Evolutionary conservation across 1,284 basidiomycete genomes (phyloP).

Genomic region (Ustilago xerochloae): DNA sequence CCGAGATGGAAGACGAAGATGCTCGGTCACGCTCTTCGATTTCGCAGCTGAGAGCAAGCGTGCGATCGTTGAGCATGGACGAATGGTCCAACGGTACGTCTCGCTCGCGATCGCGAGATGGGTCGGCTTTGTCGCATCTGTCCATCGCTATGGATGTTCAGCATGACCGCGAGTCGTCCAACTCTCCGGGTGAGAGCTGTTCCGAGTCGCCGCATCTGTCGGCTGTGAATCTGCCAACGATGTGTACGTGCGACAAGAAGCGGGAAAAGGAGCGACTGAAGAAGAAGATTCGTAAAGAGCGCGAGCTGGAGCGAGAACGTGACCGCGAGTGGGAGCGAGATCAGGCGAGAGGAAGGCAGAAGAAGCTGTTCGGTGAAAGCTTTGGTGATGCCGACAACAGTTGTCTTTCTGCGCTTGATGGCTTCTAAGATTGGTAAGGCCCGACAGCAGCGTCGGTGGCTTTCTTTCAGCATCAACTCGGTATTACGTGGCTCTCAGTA

Average conservation of each 20-base stretch:
- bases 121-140: slow-evolving; percentile 12
- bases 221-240: slow-evolving; percentile 15
- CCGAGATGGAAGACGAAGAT: slow-evolving; percentile 37
- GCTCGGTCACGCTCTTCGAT: slow-evolving; percentile 20
- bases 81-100: slow-evolving; percentile 18
- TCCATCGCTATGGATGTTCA: slow-evolving; percentile 2
- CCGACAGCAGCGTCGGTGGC: slow-evolving; percentile 17
- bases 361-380: slow-evolving; percentile 47
- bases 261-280: slow-evolving; percentile 45
- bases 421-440: slow-evolving; percentile 13
- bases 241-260: slow-evolving; percentile 51
- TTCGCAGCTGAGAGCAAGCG: slow-evolving; percentile 27
- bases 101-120: slow-evolving; percentile 26
- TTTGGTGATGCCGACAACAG: slow-evolving; percentile 42
- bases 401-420: slow-evolving; percentile 44
- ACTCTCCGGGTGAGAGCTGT: slow-evolving; percentile 42
- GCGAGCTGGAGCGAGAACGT: slow-evolving; percentile 48
- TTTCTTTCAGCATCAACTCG: not conserved
- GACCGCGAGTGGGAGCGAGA: slow-evolving; percentile 51
- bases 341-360: slow-evolving; percentile 41
- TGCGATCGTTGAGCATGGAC: slow-evolving; percentile 41
- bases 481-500: no score
- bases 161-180: slow-evolving; percentile 41
- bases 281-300: slow-evolving; percentile 48
- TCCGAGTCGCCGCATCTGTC: slow-evolving; percentile 31